Percentiles rank a stretch among this genome's conserved stretches.
Evolutionary conservation across 2,329 filamentous ascomycete species (phyloP).

Genomic region (Verticillium tricorpus): DNA sequence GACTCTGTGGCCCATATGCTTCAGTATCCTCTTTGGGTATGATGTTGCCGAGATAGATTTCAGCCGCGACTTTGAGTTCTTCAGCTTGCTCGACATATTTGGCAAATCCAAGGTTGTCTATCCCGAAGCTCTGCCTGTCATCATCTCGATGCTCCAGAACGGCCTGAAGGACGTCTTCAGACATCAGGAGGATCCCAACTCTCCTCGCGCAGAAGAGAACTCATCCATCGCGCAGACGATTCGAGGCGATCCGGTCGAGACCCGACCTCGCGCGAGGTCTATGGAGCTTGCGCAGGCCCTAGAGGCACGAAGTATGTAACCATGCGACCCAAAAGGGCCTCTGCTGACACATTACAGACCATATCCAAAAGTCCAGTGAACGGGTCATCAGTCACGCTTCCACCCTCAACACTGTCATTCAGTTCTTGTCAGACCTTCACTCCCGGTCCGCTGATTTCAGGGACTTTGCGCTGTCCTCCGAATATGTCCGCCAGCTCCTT

Average conservation of each 20-base stretch:
- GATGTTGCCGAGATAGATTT: conserved; percentile 74
- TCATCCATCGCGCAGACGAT: conserved; percentile 7
- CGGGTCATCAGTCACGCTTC: conserved; percentile 48
- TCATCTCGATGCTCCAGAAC: conserved; percentile 82
- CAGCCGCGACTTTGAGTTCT: conserved; percentile 68
- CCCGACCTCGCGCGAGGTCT: conserved; percentile 49
- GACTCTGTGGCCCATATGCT: conserved; percentile 79
- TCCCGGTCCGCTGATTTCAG: conserved; percentile 71
- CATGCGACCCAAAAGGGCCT: background rate
- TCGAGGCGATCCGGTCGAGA: conserved; percentile 19
- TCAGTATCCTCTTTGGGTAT: conserved; percentile 81
- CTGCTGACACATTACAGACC: conserved; percentile 25
- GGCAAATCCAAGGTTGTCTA: conserved; percentile 63
- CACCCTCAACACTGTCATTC: conserved; percentile 70
- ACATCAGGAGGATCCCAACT: conserved; percentile 56
- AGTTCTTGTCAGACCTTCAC: conserved; percentile 76
- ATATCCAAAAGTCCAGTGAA: conserved; percentile 38
- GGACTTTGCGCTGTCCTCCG: conserved; percentile 75
- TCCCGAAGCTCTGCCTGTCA: conserved; percentile 73
- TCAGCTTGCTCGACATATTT: conserved; percentile 71
- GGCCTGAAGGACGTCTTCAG: conserved; percentile 69
- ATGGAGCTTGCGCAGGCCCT: conserved; percentile 63
- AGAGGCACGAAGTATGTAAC: conserved; percentile 45
- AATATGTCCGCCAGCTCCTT: conserved; percentile 76
- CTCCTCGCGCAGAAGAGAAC: conserved; percentile 28